A percentile compares a stretch with the other conserved stretches of the same genome.
Conservation (phyloP, 257 asterid genomes). For the Solanum bukasovii region DNA sequence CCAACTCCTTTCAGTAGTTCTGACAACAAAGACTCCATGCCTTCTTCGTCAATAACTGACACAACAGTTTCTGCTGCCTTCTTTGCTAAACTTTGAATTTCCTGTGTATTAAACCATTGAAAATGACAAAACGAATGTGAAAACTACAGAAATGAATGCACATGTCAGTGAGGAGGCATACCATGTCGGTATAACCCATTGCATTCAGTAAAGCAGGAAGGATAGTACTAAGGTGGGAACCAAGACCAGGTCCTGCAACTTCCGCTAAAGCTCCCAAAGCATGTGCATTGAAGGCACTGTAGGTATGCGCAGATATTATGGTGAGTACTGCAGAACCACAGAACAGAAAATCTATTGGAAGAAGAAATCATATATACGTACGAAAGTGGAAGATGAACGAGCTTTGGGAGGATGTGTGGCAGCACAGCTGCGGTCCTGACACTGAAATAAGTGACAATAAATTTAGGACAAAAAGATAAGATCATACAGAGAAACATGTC, state of each 20-base stretch:
- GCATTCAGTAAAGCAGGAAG: conserved; percentile 87
- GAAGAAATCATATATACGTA: conserved; percentile 30
- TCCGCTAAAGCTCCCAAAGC: conserved; percentile 98
- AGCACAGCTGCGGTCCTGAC: conserved; percentile 97
- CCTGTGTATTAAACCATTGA: conserved; percentile 23
- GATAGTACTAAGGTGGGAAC: conserved; percentile 74
- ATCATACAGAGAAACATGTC: not conserved
- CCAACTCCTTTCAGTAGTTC: conserved; percentile 88
- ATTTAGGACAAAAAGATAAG: not conserved
- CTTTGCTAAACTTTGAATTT: conserved; percentile 57
- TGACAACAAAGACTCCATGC: conserved; percentile 64
- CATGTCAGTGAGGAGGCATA: conserved; percentile 6
- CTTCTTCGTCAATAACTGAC: conserved; percentile 86
- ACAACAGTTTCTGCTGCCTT: conserved; percentile 95
- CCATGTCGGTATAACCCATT: conserved; percentile 69
- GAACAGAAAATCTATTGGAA: conserved; percentile 1
- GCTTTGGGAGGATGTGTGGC: conserved; percentile 98
- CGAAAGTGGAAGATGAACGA: conserved; percentile 89
- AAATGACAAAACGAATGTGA: not conserved
- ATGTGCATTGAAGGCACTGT: conserved; percentile 95
- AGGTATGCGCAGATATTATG: conserved; percentile 9
- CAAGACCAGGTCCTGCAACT: conserved; percentile 97
- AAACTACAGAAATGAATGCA: not conserved
- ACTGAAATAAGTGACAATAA: conserved; percentile 28
- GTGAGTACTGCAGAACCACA: conserved; percentile 1